Base-by-base conservation (phyloP, 331 rosid species). In the Arachis monticola region DNA sequence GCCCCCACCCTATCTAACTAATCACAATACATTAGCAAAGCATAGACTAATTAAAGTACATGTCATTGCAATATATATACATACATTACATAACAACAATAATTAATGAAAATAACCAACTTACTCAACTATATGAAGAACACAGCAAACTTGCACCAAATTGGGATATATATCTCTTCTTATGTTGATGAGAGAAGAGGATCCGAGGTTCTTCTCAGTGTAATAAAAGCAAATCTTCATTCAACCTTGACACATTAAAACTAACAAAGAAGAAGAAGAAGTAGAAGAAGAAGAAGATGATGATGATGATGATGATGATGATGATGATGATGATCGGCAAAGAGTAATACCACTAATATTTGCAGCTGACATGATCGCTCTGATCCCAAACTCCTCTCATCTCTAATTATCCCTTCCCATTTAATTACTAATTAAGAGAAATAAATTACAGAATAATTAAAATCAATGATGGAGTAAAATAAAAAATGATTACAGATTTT, bases 191-290 rank as follows among this genome's bases (percentile, higher is more conserved):
- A 85, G 85, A 84, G 80, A 80, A 84, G 85, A 88, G 90, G 97
- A 93, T 93, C 98, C 90, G 97, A 91, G 93, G 98, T 91, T 93
- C 98, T 91, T 93, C 98, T 93, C 98, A 85, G 97, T 92, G 88
- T 93, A 92, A 87, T 55, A 67, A 76, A 57, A 40, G 44, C 14
- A 60, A 72, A 57, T 79, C 61, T 17, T 17, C 22, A 17, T 17
- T 82, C 91, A 91, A 83, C 95, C 92, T 78, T 91, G 79, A 81
- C 78, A 60, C 79, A 79, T 78, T 17, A 84, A 91, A 85, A 89
- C 79, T 76, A 76, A 84, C 77, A 84, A 17, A 86, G 94, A 82
- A 79, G 89, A 76, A 67, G 74, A 17, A 17, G 22, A 17, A 17
- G 22, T 17, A 17, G 22, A 13, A 17, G 22, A 17, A 17, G 22